Evolutionary conservation across 2,329 filamentous ascomycete genomes (phyloP), one percentile per base, ranked within the genome.

Genomic region (Xylariales sp.): DNA sequence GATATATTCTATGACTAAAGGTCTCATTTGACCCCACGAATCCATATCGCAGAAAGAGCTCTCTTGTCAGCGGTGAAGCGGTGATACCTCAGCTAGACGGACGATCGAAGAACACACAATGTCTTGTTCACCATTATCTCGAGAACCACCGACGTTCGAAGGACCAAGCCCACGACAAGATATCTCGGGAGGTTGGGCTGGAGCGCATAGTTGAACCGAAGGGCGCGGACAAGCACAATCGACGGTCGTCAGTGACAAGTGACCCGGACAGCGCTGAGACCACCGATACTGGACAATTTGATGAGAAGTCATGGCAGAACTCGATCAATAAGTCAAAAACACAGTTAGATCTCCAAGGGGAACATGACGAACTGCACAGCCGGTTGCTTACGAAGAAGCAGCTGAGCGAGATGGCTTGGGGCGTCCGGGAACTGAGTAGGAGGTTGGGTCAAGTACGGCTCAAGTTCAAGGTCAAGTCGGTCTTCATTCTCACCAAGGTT

Each of bases 341-440:
- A 2, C 64, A 68, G 40, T 46, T 64, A 28, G 66, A 73, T 44
- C 56, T 69, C 9, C 47, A 55, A 15, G 48, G 56, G 20, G 42
- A 53, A 19, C 53, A 58, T 22, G 43, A 53, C 16, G 52, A 46
- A 5, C 52, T 74, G 31, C 74, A 78, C 54, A 80, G 75, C 45
- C 78, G 91, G n/a, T 77, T 96, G 37, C 73, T 97, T 51, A 96
- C 90, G 2, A 97, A 97, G 69, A 89, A 87, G 61, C 88, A 98
- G 63, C 73, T 98, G 31, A 89, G 86, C 11, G 93, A 97, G 55
- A 97, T 98, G 91, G 90, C 91, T 0, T 90, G 91, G 80, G 90
- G 91, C 19, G 93, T 97, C 44, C 76, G 93, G 35, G 88, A 96
- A 63, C 70, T 98, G 44, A 91, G 87, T 21, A 86, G 95, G 57